A percentile compares a stretch with the other conserved stretches of the same genome.
Conservation (phyloP, 768 basidiomycete species). For the Tricholoma flavovirens region DNA sequence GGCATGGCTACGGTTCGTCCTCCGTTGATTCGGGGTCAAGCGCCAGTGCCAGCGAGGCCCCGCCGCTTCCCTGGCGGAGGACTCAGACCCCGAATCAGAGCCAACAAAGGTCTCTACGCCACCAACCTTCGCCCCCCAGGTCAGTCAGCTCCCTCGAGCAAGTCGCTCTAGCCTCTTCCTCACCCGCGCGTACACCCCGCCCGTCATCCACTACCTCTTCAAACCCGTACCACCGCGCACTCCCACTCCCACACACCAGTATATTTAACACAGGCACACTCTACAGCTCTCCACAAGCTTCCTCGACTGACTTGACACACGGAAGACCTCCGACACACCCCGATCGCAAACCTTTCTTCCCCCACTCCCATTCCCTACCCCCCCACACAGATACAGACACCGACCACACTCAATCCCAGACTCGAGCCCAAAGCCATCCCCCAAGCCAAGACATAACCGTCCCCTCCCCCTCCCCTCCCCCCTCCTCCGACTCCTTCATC, state of each 20-base stretch:
- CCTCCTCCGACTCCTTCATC: background rate
- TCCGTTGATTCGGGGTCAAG: background rate
- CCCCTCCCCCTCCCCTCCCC: background rate
- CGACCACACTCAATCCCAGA: background rate
- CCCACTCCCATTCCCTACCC: background rate
- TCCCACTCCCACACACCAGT: background rate
- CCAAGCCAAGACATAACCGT: slow-evolving; percentile 3
- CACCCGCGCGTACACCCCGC: background rate
- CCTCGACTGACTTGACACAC: background rate
- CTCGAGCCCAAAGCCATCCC: too few relatives aligned
- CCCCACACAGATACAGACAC: background rate
- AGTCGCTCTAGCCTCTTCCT: too few relatives aligned
- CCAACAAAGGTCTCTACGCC: too few relatives aligned
- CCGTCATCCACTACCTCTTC: background rate
- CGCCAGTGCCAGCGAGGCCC: slow-evolving; percentile 7
- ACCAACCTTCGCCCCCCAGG: too few relatives aligned
- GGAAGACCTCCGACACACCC: too few relatives aligned
- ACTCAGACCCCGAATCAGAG: too few relatives aligned
- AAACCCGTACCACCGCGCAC: background rate
- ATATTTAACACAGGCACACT: background rate
- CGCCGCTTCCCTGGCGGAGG: slow-evolving; percentile 11
- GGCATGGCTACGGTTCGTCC: background rate
- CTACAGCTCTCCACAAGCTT: background rate
- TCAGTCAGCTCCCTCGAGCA: too few relatives aligned
- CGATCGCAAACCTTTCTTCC: slow-evolving; percentile 14